Conservation (phyloP, 495 filamentous ascomycete species). For the Penicillium atrosanguineum region DNA sequence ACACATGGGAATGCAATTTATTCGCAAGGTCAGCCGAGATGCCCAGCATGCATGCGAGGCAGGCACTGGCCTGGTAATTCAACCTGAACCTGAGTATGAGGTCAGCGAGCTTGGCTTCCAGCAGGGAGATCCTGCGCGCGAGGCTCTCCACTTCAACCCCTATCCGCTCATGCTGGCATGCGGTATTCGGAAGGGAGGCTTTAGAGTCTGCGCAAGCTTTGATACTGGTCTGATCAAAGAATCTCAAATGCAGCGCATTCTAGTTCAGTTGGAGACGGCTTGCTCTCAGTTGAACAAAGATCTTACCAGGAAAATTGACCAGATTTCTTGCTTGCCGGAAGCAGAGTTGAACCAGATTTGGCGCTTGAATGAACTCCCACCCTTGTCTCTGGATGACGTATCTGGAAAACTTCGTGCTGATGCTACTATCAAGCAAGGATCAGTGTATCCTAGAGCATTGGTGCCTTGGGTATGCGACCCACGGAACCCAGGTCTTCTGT, state of each 20-base stretch:
- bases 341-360: slow-evolving; percentile 38
- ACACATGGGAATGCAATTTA: slow-evolving; percentile 69
- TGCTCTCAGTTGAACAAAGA: slow-evolving; percentile 28
- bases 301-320: slow-evolving; percentile 21
- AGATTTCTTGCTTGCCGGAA: slow-evolving; percentile 37
- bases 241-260: slow-evolving; percentile 42
- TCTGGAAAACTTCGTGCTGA: slow-evolving; percentile 28
- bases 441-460: slow-evolving; percentile 25
- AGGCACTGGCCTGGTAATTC: slow-evolving; percentile 56
- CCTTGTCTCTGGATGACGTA: slow-evolving; percentile 23
- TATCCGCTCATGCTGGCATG: slow-evolving; percentile 66
- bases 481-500: slow-evolving; percentile 28
- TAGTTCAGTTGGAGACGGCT: slow-evolving; percentile 39
- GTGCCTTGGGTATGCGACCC: slow-evolving; percentile 37
- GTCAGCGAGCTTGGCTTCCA: slow-evolving; percentile 49
- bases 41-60: slow-evolving; percentile 64
- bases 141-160: slow-evolving; percentile 65
- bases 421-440: slow-evolving; percentile 24
- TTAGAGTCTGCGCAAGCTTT: slow-evolving; percentile 61
- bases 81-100: slow-evolving; percentile 43
- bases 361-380: slow-evolving; percentile 36
- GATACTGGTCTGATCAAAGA: slow-evolving; percentile 47
- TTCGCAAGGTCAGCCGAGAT: slow-evolving; percentile 58
- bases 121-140: slow-evolving; percentile 55
- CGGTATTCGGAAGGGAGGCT: slow-evolving; percentile 53